These are phyloP conservation scores for Secale cereale DNA, from an alignment of 176 grass and related monocot genomes.

Conservation along the genomic window DNA sequence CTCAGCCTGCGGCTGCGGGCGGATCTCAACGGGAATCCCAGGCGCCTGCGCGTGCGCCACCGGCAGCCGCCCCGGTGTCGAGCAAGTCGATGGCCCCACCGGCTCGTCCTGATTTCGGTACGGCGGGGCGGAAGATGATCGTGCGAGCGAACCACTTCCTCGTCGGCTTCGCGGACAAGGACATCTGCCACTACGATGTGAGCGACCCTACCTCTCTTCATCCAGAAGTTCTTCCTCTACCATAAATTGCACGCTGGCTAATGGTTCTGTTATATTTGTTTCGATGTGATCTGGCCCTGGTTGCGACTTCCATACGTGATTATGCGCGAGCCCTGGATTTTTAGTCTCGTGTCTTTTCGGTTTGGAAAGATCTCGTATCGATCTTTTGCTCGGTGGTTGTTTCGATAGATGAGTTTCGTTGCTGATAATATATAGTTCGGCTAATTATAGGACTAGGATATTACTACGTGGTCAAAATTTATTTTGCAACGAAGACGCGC, in stretches of 20 bases:
- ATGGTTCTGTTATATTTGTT: background rate
- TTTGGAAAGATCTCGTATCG: background rate
- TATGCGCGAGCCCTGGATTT: background rate
- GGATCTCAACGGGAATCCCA: background rate
- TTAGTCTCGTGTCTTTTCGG: background rate
- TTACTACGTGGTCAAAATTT: background rate
- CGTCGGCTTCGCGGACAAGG: conserved; percentile 27
- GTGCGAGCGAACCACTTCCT: conserved; percentile 70
- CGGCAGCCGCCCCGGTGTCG: conserved; percentile 14
- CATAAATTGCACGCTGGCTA: background rate
- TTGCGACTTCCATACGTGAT: background rate
- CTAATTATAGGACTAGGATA: background rate
- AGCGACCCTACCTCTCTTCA: background rate
- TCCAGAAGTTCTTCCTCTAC: background rate
- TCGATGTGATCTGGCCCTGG: background rate
- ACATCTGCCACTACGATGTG: conserved; percentile 72
- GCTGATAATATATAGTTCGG: background rate
- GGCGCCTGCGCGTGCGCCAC: background rate
- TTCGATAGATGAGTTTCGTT: background rate
- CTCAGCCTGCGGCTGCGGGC: background rate
- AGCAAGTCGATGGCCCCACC: conserved; percentile 33
- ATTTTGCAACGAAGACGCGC: background rate
- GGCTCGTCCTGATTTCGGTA: conserved; percentile 34
- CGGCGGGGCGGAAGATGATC: background rate
- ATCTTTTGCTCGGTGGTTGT: background rate